Evolutionary conservation across 192 early-diverging fungal species (phyloP), one percentile per base, ranked within the genome.

Genomic region (Podila horticola): DNA sequence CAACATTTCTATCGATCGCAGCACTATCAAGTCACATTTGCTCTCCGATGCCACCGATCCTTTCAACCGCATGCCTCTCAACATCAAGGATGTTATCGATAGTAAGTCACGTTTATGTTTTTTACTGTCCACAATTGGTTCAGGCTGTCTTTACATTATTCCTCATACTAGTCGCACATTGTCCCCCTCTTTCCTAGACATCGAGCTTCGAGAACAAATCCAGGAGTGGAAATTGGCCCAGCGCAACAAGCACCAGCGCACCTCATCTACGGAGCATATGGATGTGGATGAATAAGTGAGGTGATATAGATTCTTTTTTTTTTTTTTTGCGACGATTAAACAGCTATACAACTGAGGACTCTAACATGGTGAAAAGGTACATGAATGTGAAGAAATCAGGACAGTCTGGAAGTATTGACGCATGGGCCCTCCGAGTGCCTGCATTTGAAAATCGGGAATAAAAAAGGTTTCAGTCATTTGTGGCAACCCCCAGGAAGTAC

Each of bases 41-140:
- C 84, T 99, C 38, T 95, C 94, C 63, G 94, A 97, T 66, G 84
- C 90, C 6, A 89, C 90, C 19, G 98, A 99, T 86, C 98, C 98
- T 31, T 98, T 98, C 83, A 99, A 97, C 82, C 92, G 97, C 45
- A 90, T 90, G 45, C 95, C 95, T 20, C 84, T 99, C 59, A 88
- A 88, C 2, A 95, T 97, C 66, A 93, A 96, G 15, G 92, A 94
- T 88, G 92, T 97, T 22, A 86, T 93, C 74, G 94, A 96, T 26
- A 88, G 95, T 94, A 89, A 86, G 64, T 57, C 10, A n/a, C 34
- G 64, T 34, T 30, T 17, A 29, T 60, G 24, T 17, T 34, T 4
- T 34, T 68, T 38, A 55, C 36, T 29, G 36, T 26, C 59, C 28
- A 24, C 6, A 12, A 58, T 24, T 29, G 22, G 26, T 66, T 51